Evolutionary conservation across 805 yeast species (phyloP), one percentile per base, ranked within the genome.

Genomic region (Candida ovalis): DNA sequence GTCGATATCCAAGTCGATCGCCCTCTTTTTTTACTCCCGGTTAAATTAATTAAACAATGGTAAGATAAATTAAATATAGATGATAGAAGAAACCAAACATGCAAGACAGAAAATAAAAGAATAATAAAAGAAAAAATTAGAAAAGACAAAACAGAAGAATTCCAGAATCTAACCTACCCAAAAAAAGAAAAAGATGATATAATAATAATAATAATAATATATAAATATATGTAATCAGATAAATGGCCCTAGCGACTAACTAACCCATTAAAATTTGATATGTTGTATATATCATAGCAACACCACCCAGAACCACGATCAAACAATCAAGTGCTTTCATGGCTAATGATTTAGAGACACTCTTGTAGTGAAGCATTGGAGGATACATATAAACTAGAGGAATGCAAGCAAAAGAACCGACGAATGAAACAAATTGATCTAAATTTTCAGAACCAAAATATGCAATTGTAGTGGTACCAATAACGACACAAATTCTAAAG

Each of bases 361-460:
- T 70, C 59, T 71, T 76, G 46, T 80, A 71, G 59, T 87, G 94
- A 45, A 87, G 68, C 74, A 87, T 73, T 17, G 95, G 94, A 8
- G 95, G 94, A 59, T 86, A 86, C 81, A 87, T 82, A 68, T 87
- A 87, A 4, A 87, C 94, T 69, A 87, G 74, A 1, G 95, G 95
- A 47, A 87, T 84, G 59, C 95, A 87, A 1, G 92, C 91, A 68
- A 87, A 84, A 45, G 90, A 84, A 3, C 95, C 95, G 45, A 87
- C 86, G 60, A 87, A 81, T 2, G 91, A 82, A 10, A 87, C 92
- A 67, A 87, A 84, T 53, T 71, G 74, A 61, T 87, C 94, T 52
- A 87, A 68, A 57, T 85, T 79, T 48, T 77, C 72, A 1, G 90
- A 85, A 0, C 92, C 92, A 51, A 73, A 72, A 52, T 80, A 77